Evolutionary conservation across 495 filamentous ascomycete genomes (phyloP).

Genomic region (Aspergillus steynii): DNA sequence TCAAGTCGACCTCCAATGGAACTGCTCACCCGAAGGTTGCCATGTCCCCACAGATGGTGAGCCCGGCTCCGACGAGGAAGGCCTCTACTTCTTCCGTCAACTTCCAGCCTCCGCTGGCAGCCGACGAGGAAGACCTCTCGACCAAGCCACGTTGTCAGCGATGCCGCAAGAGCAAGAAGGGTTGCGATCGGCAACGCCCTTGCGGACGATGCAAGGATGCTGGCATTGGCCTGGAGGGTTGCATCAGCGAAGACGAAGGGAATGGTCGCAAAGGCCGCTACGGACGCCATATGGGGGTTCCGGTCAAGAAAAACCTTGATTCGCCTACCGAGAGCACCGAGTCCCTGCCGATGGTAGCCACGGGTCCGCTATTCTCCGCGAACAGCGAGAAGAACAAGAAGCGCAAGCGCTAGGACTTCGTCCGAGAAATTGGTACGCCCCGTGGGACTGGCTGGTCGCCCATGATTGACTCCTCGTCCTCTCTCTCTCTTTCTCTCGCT

Average conservation of each 20-base stretch:
- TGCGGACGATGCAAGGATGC: slow-evolving; percentile 96
- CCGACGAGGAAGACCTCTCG: slow-evolving; percentile 86
- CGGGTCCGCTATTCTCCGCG: slow-evolving; percentile 34
- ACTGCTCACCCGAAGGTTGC: slow-evolving; percentile 48
- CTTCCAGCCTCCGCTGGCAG: slow-evolving; percentile 69
- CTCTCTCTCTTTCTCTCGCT: neutral
- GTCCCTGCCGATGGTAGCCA: slow-evolving; percentile 32
- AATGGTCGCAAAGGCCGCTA: slow-evolving; percentile 97
- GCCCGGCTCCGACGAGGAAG: slow-evolving; percentile 75
- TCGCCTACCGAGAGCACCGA: slow-evolving; percentile 31
- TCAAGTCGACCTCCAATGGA: slow-evolving; percentile 51
- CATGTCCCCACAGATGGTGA: slow-evolving; percentile 60
- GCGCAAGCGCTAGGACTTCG: slow-evolving; percentile 59
- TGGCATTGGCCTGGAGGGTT: slow-evolving; percentile 86
- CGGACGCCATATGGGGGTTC: slow-evolving; percentile 94
- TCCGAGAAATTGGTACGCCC: neutral
- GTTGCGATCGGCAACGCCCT: slow-evolving; percentile 92
- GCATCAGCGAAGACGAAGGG: slow-evolving; percentile 94
- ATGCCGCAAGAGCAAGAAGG: slow-evolving; percentile 99
- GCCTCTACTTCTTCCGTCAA: slow-evolving; percentile 66
- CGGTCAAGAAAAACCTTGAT: slow-evolving; percentile 68
- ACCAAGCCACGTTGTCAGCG: slow-evolving; percentile 96
- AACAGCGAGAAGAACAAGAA: slow-evolving; percentile 66
- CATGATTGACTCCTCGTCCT: neutral
- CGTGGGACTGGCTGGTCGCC: neutral